Conservation (phyloP, 1,284 basidiomycete species). For the Cutaneotrichosporon cavernicola region DNA sequence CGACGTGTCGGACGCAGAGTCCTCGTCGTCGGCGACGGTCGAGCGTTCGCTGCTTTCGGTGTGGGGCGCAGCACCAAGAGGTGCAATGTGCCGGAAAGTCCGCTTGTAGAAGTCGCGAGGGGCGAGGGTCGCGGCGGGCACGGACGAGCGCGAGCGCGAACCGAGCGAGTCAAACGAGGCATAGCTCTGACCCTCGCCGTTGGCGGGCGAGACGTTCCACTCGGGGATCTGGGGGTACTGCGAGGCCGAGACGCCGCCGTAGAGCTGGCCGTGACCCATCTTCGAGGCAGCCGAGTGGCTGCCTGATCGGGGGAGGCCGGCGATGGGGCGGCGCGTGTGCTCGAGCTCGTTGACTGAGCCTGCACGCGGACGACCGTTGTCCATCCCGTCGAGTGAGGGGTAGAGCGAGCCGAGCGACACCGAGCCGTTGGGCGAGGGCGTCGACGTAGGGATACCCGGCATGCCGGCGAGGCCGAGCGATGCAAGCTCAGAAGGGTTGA, state of each 20-base stretch:
- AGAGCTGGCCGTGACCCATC: slow-evolving; percentile 17
- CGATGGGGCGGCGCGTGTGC: slow-evolving; percentile 23
- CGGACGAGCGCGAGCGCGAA: slow-evolving; percentile 31
- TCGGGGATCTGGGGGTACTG: slow-evolving; percentile 26
- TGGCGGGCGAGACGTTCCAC: background rate
- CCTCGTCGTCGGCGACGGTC: slow-evolving; percentile 27
- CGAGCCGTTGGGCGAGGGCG: slow-evolving; percentile 13
- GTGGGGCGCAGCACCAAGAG: slow-evolving; percentile 43
- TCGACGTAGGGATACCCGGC: slow-evolving; percentile 48
- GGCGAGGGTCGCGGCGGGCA: slow-evolving; percentile 37
- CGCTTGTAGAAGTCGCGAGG: slow-evolving; percentile 49
- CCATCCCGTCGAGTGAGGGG: slow-evolving; percentile 38
- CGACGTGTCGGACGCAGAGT: slow-evolving; percentile 10
- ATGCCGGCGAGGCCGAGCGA: slow-evolving; percentile 52
- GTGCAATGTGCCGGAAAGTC: slow-evolving; percentile 48
- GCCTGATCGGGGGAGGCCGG: slow-evolving; percentile 30
- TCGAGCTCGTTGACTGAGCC: slow-evolving; percentile 11
- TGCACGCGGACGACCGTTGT: slow-evolving; percentile 27
- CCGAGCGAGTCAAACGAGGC: slow-evolving; percentile 44
- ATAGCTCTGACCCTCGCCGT: slow-evolving; percentile 18
- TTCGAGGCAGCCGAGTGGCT: slow-evolving; percentile 27
- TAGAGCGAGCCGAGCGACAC: slow-evolving; percentile 46
- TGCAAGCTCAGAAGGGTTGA: slow-evolving; percentile 53
- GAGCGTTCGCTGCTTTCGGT: slow-evolving; percentile 37
- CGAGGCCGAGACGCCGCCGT: slow-evolving; percentile 22